phyloP scores from a whole-genome alignment of 768 basidiomycete genomes.

The Cantharellus cinnabarinus region DNA sequence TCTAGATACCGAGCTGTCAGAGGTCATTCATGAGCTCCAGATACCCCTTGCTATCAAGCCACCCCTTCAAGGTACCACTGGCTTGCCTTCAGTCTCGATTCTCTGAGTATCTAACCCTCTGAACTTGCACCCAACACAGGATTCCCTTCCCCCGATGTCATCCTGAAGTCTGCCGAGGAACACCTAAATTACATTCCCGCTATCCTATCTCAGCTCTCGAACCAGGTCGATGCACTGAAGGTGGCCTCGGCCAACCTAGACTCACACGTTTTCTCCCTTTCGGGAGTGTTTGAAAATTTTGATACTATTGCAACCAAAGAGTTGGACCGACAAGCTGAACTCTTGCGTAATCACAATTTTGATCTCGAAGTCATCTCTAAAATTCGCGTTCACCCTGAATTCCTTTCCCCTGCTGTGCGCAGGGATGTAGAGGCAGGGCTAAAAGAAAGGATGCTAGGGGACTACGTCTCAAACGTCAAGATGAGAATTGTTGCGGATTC shows the following conservation, averaged over 20 bases:
- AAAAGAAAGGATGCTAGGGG: slow-evolving; percentile 46
- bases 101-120: slow-evolving; percentile 29
- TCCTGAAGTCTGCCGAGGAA: slow-evolving; percentile 35
- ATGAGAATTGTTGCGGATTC: slow-evolving; percentile 65
- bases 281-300: slow-evolving; percentile 49
- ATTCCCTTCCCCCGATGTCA: slow-evolving; percentile 37
- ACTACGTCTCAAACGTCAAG: slow-evolving; percentile 58
- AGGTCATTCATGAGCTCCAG: slow-evolving; percentile 40
- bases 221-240: slow-evolving; percentile 47
- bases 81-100: not conserved
- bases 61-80: not conserved
- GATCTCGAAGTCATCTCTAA: slow-evolving; percentile 51
- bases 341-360: slow-evolving; percentile 44
- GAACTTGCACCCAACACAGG: slow-evolving; percentile 30
- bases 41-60: slow-evolving; percentile 24
- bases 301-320: slow-evolving; percentile 33
- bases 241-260: slow-evolving; percentile 60
- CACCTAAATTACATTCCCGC: slow-evolving; percentile 24
- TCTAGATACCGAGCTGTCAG: slow-evolving; percentile 45
- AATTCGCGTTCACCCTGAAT: slow-evolving; percentile 53
- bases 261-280: slow-evolving; percentile 46
- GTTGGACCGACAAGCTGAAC: slow-evolving; percentile 39
- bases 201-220: slow-evolving; percentile 30
- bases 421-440: slow-evolving; percentile 55
- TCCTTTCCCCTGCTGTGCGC: slow-evolving; percentile 44